Conservation (phyloP, 331 rosid genomes). For the Quercus tomentella region DNA sequence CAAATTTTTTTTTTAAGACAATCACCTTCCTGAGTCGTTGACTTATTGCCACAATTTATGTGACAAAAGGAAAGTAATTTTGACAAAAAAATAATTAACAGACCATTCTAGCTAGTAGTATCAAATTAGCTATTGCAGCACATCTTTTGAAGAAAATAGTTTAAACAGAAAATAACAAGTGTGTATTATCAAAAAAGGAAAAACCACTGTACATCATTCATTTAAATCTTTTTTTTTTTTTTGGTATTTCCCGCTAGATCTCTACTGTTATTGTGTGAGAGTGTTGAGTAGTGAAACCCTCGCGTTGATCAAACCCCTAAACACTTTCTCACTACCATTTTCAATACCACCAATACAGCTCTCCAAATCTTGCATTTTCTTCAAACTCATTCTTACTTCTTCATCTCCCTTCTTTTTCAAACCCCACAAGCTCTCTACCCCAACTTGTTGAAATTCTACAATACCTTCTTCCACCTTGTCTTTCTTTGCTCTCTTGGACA, state of each 20-base stretch:
- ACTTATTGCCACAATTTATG: neutral
- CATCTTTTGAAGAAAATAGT: neutral
- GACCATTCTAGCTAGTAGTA: too few relatives aligned
- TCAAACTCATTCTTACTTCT: conserved; percentile 43
- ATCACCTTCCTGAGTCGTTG: neutral
- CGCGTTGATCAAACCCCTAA: conserved; percentile 65
- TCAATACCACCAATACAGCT: conserved; percentile 41
- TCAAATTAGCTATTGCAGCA: neutral
- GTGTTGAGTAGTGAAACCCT: conserved; percentile 67
- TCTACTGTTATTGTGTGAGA: conserved; percentile 31
- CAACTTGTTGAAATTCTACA: conserved; percentile 37
- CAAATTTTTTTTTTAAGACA: neutral
- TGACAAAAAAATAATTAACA: neutral
- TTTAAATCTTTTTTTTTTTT: neutral
- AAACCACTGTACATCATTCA: neutral
- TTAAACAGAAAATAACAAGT: neutral
- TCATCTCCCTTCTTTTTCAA: conserved; percentile 55
- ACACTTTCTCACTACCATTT: conserved; percentile 41
- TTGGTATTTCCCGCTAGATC: neutral
- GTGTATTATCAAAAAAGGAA: neutral
- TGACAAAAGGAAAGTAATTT: neutral
- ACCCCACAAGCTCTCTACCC: conserved; percentile 20
- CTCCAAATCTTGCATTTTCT: conserved; percentile 68
- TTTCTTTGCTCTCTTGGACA: conserved; percentile 32
- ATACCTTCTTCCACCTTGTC: conserved; percentile 29